phyloP scores from a whole-genome alignment of 441 rosid genomes.

The Erodium texanum region DNA sequence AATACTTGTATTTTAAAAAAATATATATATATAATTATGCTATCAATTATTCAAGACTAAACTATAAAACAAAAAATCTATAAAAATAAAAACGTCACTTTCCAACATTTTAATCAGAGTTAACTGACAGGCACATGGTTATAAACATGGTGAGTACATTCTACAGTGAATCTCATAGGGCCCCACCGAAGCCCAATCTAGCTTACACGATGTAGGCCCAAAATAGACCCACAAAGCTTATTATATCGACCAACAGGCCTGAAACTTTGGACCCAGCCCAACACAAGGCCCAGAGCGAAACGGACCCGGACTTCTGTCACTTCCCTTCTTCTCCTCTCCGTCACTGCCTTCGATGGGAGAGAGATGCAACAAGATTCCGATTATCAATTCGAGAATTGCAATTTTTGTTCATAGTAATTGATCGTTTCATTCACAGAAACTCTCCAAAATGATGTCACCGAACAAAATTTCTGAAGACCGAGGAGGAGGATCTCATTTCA shows the following conservation, averaged over 20 bases:
- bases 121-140: too few relatives aligned
- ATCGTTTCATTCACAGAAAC: neutral
- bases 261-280: neutral
- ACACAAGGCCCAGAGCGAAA: neutral
- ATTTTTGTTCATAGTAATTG: neutral
- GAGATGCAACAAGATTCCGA: neutral
- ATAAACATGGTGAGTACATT: too few relatives aligned
- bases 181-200: neutral
- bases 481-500: slow-evolving; percentile 49
- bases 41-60: too few relatives aligned
- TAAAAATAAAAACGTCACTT: too few relatives aligned
- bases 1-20: too few relatives aligned
- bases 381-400: too few relatives aligned
- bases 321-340: neutral
- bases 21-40: too few relatives aligned
- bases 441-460: slow-evolving; percentile 60
- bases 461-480: slow-evolving; percentile 64
- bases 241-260: neutral
- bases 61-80: too few relatives aligned
- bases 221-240: neutral
- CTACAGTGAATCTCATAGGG: too few relatives aligned
- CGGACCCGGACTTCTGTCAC: neutral
- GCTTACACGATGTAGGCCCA: neutral
- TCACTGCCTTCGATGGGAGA: neutral
- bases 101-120: too few relatives aligned